Base-by-base conservation (phyloP, 2,329 filamentous ascomycete species). In the Fusarium vanettenii region DNA sequence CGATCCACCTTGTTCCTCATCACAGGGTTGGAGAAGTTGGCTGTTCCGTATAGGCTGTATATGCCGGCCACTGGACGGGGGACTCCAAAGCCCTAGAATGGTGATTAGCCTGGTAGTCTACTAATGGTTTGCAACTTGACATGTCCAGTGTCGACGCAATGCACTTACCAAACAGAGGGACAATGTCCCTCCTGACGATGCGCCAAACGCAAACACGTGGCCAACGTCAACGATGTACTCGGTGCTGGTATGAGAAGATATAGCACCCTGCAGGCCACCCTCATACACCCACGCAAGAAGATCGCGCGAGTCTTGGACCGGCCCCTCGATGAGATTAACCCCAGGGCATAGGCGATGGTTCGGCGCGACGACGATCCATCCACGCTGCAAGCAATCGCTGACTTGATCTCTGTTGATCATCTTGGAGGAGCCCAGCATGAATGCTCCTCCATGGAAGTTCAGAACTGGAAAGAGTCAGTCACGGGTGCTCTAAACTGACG, bases 41-140 rank as follows among this genome's bases (percentile, higher is more conserved):
- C 82, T 1, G 84, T 80, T n/a, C 84, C 84, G 72, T 86, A 86
- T 74, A 86, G 80, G 67, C 83, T 80, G 55, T 82, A 80, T 57
- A 86, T 85, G 22, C 83, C 85, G 4, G 79, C 79, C 1, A 81
- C 80, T 2, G 80, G 80, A 11, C 78, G 81, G 14, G 79, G 79
- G 5, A 82, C 80, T 25, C 79, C 79, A 68, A 82, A 86, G 13
- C 83, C 84, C 83, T 84, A 43, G 6, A 20, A 22, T 37, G 20
- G 70, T n/a, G 37, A 7, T 41, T 41, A 41, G 37, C 37, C 37
- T 41, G 16, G 7, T 7, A n/a, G 5, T 41, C 37, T 10, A 16
- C 37, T 41, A 16, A 3, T 41, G 16, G 10, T 41, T 41, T 41
- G 37, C 27, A n/a, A n/a, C n/a, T n/a, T n/a, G n/a, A n/a, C 18